phyloP scores from a whole-genome alignment of 345 rosid species.

The Xanthoceras sorbifolium region DNA sequence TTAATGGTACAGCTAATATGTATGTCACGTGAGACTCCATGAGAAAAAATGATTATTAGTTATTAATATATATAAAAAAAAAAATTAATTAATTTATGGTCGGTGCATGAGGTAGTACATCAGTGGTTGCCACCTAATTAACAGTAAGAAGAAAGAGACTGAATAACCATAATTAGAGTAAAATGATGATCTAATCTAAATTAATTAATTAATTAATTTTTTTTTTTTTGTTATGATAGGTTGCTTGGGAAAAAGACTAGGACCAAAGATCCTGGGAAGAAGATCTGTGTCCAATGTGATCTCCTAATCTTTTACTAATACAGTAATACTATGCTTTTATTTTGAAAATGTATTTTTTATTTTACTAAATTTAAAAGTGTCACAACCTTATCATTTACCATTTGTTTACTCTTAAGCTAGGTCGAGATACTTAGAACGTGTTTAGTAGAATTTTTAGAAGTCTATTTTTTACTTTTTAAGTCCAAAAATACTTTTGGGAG shows the following conservation, averaged over 20 bases:
- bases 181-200: not conserved
- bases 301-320: constrained; percentile 18
- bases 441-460: too few relatives aligned
- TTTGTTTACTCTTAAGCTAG: too few relatives aligned
- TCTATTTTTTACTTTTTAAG: too few relatives aligned
- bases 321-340: too few relatives aligned
- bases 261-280: constrained; percentile 78
- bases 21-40: not conserved
- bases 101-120: not conserved
- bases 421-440: too few relatives aligned
- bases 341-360: not conserved
- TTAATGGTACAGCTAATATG: not conserved
- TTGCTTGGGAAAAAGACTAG: constrained; percentile 83
- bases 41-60: not conserved
- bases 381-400: too few relatives aligned
- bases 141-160: constrained; percentile 8
- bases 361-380: too few relatives aligned
- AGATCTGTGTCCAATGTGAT: constrained; percentile 66
- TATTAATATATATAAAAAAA: not conserved
- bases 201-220: not conserved
- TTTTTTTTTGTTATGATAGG: constrained; percentile 39
- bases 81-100: not conserved
- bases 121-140: constrained; percentile 11
- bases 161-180: not conserved
- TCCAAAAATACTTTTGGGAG: too few relatives aligned